Evolutionary conservation across 2,329 filamentous ascomycete genomes (phyloP).

Genomic region (Cercospora sojina): DNA sequence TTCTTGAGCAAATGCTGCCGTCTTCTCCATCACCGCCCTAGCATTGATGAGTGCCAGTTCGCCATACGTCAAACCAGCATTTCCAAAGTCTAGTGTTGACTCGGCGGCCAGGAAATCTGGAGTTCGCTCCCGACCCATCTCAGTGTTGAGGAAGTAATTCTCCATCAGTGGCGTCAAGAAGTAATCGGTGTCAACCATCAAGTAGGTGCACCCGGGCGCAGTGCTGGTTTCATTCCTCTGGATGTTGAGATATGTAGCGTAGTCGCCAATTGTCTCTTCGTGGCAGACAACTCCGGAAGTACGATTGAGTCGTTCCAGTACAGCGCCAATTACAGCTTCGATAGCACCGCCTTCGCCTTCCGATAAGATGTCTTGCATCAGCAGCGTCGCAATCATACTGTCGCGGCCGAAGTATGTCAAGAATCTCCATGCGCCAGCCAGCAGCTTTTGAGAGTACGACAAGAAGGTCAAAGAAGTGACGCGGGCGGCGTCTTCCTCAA

Average conservation of each 20-base stretch:
- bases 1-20: slow-evolving; percentile 52
- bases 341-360: slow-evolving; percentile 55
- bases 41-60: slow-evolving; percentile 55
- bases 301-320: slow-evolving; percentile 60
- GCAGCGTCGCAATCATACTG: slow-evolving; percentile 60
- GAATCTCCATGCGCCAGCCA: slow-evolving; percentile 66
- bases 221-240: slow-evolving; percentile 50
- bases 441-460: slow-evolving; percentile 62
- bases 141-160: slow-evolving; percentile 56
- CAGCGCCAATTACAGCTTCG: slow-evolving; percentile 61
- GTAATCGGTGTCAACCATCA: slow-evolving; percentile 61
- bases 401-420: slow-evolving; percentile 67
- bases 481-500: slow-evolving; percentile 48
- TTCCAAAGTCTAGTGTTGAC: slow-evolving; percentile 53
- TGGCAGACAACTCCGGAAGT: slow-evolving; percentile 63
- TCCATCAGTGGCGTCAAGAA: slow-evolving; percentile 59
- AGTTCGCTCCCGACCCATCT: slow-evolving; percentile 43
- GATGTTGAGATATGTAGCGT: slow-evolving; percentile 60
- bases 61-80: slow-evolving; percentile 54
- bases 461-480: slow-evolving; percentile 60
- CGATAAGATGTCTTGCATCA: slow-evolving; percentile 60
- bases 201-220: slow-evolving; percentile 50
- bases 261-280: slow-evolving; percentile 66
- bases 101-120: slow-evolving; percentile 43
- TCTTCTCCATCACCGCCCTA: slow-evolving; percentile 58